Conservation (phyloP, 306 rosid genomes). For the Cicer pinnatifidum region DNA sequence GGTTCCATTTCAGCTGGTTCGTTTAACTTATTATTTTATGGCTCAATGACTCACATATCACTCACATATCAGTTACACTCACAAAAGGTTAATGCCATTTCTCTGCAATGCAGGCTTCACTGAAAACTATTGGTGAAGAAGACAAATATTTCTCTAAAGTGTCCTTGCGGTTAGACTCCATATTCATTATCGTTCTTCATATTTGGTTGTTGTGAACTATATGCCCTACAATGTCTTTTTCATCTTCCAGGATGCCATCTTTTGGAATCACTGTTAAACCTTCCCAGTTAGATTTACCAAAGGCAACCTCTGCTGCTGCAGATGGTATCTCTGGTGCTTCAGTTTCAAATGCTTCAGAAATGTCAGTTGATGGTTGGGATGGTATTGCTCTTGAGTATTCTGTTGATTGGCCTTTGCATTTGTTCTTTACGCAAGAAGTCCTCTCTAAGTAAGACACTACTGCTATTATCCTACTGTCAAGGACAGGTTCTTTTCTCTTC, state of each 20-base stretch:
- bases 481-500: constrained; percentile 43
- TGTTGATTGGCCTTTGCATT: constrained; percentile 96
- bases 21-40: constrained; percentile 44
- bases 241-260: constrained; percentile 80
- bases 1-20: constrained; percentile 95
- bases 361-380: constrained; percentile 92
- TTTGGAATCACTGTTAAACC: constrained; percentile 82
- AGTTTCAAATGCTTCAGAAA: constrained; percentile 63
- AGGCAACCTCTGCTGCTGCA: constrained; percentile 53
- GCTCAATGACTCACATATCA: constrained; percentile 38
- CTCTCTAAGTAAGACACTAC: constrained; percentile 80
- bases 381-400: constrained; percentile 92
- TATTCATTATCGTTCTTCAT: constrained; percentile 33
- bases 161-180: constrained; percentile 70
- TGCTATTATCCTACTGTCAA: constrained; percentile 32
- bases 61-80: constrained; percentile 33
- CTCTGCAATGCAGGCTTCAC: constrained; percentile 75
- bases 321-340: constrained; percentile 62
- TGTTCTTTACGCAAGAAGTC: constrained; percentile 94
- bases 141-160: constrained; percentile 88
- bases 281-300: constrained; percentile 62
- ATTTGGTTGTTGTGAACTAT: constrained; percentile 34
- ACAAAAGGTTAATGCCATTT: constrained; percentile 39
- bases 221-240: constrained; percentile 38
- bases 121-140: constrained; percentile 89